phyloP scores from a whole-genome alignment of 208 protist genomes.

The Acanthamoeba castellanii region DNA sequence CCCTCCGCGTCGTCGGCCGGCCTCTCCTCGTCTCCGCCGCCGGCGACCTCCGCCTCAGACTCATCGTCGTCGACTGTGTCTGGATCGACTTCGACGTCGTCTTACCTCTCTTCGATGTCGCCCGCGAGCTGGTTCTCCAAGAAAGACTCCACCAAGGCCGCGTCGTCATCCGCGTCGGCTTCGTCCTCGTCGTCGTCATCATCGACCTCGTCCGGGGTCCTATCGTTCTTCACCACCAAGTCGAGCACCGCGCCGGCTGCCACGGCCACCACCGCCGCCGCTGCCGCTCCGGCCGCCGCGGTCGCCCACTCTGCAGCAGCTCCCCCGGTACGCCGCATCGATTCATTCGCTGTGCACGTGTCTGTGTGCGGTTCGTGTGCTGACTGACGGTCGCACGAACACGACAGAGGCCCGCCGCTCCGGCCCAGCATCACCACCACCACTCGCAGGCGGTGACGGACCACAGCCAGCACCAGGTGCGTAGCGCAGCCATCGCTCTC shows the following conservation, averaged over 20 bases:
- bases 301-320: neutral
- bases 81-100: neutral
- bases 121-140: neutral
- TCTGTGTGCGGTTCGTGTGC: too few species aligned
- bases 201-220: neutral
- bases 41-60: neutral
- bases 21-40: neutral
- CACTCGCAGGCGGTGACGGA: neutral
- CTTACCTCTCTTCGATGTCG: neutral
- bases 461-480: neutral
- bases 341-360: too few species aligned
- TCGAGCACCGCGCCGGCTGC: neutral
- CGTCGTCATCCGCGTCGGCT: neutral
- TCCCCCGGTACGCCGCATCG: slow-evolving; percentile 29
- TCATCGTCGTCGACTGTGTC: too few species aligned
- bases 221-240: slow-evolving; percentile 4
- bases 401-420: neutral
- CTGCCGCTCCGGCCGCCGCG: neutral
- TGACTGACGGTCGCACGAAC: neutral
- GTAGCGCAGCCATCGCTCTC: neutral
- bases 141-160: neutral
- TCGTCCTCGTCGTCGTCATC: slow-evolving; percentile 1
- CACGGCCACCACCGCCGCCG: neutral
- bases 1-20: neutral
- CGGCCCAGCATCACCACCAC: neutral